These are phyloP conservation scores for Neurospora cerealis DNA, from an alignment of 495 filamentous ascomycete genomes.

Conservation along the genomic window DNA sequence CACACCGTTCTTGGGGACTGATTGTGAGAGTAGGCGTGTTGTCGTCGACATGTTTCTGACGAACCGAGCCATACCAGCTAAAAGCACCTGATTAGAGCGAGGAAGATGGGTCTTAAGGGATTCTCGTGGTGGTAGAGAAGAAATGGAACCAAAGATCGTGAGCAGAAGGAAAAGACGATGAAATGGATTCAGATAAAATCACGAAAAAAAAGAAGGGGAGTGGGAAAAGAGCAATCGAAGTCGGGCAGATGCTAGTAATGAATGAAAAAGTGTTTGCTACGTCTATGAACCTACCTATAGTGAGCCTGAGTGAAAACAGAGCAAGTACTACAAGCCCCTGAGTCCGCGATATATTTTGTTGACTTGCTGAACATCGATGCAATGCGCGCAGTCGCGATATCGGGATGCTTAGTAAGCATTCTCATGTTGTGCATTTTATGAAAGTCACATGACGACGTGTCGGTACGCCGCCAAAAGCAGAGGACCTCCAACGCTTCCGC, in stretches of 20 bases:
- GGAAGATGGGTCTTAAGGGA: neutral
- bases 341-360: neutral
- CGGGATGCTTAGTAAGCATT: neutral
- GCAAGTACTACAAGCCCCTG: neutral
- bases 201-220: neutral
- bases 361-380: neutral
- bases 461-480: neutral
- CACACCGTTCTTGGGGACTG: neutral
- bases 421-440: neutral
- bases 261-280: neutral
- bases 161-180: neutral
- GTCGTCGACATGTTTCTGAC: neutral
- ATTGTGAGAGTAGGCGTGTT: neutral
- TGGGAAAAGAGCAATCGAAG: neutral
- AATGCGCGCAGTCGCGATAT: neutral
- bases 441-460: slow-evolving; percentile 9
- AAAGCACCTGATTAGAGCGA: neutral
- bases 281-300: neutral
- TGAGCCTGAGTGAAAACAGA: neutral
- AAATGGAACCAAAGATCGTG: neutral
- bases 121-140: neutral
- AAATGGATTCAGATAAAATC: neutral
- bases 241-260: neutral
- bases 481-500: neutral
- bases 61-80: neutral